Conservation (phyloP, 1,284 basidiomycete genomes). For the Irpex sp. region DNA sequence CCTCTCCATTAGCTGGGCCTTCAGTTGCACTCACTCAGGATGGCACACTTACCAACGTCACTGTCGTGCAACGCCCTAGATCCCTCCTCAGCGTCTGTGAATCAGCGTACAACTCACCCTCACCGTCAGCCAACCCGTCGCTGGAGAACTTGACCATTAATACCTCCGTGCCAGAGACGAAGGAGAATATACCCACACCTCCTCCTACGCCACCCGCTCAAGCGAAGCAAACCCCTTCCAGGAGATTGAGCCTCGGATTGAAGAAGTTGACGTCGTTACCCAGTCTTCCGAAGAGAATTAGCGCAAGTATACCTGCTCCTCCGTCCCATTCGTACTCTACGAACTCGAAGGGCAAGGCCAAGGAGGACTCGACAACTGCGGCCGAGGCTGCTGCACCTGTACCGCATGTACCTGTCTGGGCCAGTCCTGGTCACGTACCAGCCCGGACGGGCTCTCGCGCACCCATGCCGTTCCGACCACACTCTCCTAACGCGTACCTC, state of each 20-base stretch:
- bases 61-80: constrained; percentile 7
- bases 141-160: background rate
- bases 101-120: constrained; percentile 9
- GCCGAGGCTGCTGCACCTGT: background rate
- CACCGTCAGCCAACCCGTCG: background rate
- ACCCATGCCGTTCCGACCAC: background rate
- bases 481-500: background rate
- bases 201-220: background rate
- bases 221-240: constrained; percentile 1
- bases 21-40: constrained; percentile 19
- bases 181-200: background rate
- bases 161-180: background rate
- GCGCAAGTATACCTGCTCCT: background rate
- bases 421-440: background rate
- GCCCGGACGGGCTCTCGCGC: background rate
- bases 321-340: background rate
- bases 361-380: background rate
- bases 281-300: constrained; percentile 1
- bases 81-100: constrained; percentile 9
- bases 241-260: constrained; percentile 4
- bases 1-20: constrained; percentile 25
- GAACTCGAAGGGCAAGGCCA: background rate
- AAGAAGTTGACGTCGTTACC: constrained; percentile 9
- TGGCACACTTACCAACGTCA: constrained; percentile 9
- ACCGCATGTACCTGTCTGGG: background rate